Evolutionary conservation across 495 filamentous ascomycete species (phyloP).

Genomic region (Podospora conica): DNA sequence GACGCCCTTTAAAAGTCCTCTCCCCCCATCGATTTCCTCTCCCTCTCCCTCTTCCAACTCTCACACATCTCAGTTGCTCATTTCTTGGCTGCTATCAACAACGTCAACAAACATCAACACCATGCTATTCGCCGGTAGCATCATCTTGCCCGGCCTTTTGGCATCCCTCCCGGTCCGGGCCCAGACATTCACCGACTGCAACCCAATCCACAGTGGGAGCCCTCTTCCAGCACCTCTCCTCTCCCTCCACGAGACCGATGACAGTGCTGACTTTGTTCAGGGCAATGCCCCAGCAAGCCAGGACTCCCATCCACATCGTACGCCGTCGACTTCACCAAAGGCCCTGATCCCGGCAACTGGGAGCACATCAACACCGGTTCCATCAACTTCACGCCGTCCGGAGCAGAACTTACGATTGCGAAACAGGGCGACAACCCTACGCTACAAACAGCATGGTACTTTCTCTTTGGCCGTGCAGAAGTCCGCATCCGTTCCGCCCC

Average conservation of each 20-base stretch:
- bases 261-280: slow-evolving; percentile 7
- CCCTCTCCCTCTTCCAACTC: neutral
- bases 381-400: slow-evolving; percentile 54
- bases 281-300: slow-evolving; percentile 10
- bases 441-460: slow-evolving; percentile 60
- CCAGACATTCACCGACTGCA: neutral
- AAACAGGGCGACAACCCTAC: slow-evolving; percentile 70
- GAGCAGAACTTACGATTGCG: slow-evolving; percentile 66
- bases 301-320: slow-evolving; percentile 21
- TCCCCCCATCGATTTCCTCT: neutral
- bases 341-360: slow-evolving; percentile 56
- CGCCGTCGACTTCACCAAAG: slow-evolving; percentile 58
- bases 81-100: neutral
- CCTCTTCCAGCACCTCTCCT: neutral
- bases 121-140: neutral
- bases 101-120: neutral
- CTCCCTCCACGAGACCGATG: neutral
- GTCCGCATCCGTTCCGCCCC: slow-evolving; percentile 57
- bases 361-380: slow-evolving; percentile 48
- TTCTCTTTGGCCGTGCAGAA: slow-evolving; percentile 71
- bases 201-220: neutral
- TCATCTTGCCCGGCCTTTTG: neutral
- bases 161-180: neutral
- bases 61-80: neutral
- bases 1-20: neutral